Percentiles rank a stretch among this genome's conserved stretches.
phyloP scores from a whole-genome alignment of 768 basidiomycete species.

The Kwoniella mangroviensis region DNA sequence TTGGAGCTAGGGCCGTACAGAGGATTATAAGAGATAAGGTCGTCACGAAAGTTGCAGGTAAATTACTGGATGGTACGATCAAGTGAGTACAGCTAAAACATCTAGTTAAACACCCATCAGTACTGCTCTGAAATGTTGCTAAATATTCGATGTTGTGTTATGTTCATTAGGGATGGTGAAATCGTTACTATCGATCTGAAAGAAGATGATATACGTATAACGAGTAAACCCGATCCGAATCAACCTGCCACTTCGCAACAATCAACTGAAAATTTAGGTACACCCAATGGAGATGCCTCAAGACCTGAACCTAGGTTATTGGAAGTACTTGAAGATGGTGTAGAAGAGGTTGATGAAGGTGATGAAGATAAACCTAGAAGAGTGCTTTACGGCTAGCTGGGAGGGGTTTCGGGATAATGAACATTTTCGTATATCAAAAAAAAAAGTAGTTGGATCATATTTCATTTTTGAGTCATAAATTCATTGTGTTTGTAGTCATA shows the following conservation, averaged over 20 bases:
- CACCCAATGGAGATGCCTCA: not conserved
- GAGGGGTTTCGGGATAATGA: too few relatives aligned
- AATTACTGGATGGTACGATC: constrained; percentile 77
- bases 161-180: constrained; percentile 67
- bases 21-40: constrained; percentile 82
- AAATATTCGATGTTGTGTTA: constrained; percentile 2
- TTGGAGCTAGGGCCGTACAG: constrained; percentile 86
- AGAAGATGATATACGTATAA: constrained; percentile 59
- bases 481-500: constrained; percentile 4
- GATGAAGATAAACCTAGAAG: constrained; percentile 19
- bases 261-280: not conserved
- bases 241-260: not conserved
- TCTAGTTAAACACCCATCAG: not conserved
- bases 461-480: not conserved
- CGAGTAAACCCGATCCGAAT: constrained; percentile 30
- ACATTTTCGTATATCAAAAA: not conserved
- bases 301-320: constrained; percentile 30
- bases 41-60: constrained; percentile 78
- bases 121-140: not conserved
- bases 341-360: constrained; percentile 24
- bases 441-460: not conserved
- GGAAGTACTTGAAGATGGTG: constrained; percentile 38
- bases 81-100: constrained; percentile 60
- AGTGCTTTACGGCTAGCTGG: constrained; percentile 19
- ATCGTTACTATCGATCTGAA: constrained; percentile 65